phyloP scores from a whole-genome alignment of 805 yeast species.

The Wickerhamomyces rabaulensis region DNA sequence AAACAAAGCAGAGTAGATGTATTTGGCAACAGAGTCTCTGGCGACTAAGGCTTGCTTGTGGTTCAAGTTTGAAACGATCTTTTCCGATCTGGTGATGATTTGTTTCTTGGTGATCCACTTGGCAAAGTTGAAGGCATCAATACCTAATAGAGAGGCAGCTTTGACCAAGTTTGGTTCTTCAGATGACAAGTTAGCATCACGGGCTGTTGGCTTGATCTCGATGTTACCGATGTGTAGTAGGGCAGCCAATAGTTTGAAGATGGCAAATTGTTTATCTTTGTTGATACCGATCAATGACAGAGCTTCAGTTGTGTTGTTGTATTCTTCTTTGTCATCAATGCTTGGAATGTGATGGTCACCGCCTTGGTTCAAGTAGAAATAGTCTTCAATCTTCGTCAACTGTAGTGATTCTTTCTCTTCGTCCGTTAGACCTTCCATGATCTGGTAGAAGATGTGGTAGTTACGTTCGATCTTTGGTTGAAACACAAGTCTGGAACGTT shows the following conservation, averaged over 20 bases:
- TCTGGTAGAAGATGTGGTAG: slow-evolving; percentile 91
- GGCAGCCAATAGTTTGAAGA: slow-evolving; percentile 81
- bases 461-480: slow-evolving; percentile 91
- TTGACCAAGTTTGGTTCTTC: slow-evolving; percentile 83
- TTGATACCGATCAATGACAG: slow-evolving; percentile 72
- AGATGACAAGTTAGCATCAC: slow-evolving; percentile 71
- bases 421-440: slow-evolving; percentile 62
- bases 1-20: slow-evolving; percentile 84
- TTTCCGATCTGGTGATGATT: slow-evolving; percentile 87
- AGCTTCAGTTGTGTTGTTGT: slow-evolving; percentile 69
- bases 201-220: slow-evolving; percentile 76
- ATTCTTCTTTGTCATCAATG: slow-evolving; percentile 80
- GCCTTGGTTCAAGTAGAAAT: slow-evolving; percentile 84
- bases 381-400: slow-evolving; percentile 62
- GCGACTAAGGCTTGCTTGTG: slow-evolving; percentile 85
- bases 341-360: slow-evolving; percentile 67
- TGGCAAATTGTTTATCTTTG: slow-evolving; percentile 50
- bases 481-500: slow-evolving; percentile 89
- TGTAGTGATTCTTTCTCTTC: slow-evolving; percentile 52
- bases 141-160: slow-evolving; percentile 80
- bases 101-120: slow-evolving; percentile 94
- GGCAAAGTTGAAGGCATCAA: slow-evolving; percentile 67
- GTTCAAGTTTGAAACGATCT: slow-evolving; percentile 77
- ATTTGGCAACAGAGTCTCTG: slow-evolving; percentile 95
- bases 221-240: slow-evolving; percentile 91